Conservation (phyloP, 1,139 yeast genomes). For the Diutina mesorugosa region DNA sequence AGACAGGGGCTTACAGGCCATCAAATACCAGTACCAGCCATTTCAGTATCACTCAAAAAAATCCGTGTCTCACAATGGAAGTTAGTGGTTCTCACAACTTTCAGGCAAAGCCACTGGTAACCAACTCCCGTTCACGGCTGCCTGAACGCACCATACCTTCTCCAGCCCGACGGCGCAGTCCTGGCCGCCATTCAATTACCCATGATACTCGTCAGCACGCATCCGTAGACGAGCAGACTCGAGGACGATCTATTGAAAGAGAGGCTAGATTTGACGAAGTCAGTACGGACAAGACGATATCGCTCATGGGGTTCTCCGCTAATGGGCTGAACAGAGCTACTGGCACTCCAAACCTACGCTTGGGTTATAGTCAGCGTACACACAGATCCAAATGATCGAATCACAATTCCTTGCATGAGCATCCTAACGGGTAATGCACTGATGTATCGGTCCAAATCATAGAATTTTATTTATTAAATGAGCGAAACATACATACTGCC, state of each 20-base stretch:
- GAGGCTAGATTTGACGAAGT: constrained; percentile 9
- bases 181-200: neutral
- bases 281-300: constrained; percentile 14
- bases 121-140: neutral
- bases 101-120: neutral
- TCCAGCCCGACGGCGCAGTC: neutral
- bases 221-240: constrained; percentile 1
- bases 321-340: constrained; percentile 33
- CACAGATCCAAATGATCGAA: constrained; percentile 51
- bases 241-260: constrained; percentile 16
- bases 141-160: neutral
- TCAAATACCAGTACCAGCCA: neutral
- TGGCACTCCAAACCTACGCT: constrained; percentile 29
- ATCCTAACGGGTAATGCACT: neutral
- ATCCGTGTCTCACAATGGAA: neutral
- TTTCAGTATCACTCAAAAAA: neutral
- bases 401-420: constrained; percentile 19
- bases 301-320: constrained; percentile 54
- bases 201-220: neutral
- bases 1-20: neutral
- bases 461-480: neutral
- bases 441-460: no score
- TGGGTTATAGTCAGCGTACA: constrained; percentile 56
- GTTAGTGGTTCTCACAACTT: neutral
- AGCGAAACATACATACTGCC: neutral